phyloP scores from a whole-genome alignment of 225 moss, liverwort and hornwort genomes.

The Sphagnum tenellum region DNA sequence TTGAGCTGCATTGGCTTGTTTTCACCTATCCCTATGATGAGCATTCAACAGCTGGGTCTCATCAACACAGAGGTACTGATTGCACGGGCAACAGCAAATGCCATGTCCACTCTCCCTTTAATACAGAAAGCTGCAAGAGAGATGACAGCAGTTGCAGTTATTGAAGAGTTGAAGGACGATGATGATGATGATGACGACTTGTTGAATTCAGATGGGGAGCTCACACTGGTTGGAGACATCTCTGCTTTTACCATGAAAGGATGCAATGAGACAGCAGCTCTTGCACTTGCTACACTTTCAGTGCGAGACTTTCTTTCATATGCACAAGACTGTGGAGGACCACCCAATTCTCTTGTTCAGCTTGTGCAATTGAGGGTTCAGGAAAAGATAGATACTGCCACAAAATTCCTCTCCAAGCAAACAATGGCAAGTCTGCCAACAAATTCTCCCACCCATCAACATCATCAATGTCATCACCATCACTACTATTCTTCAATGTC shows the following conservation, averaged over 20 bases:
- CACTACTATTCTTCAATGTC: too few species aligned
- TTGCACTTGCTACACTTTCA: constrained; percentile 58
- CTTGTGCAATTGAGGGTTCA: constrained; percentile 22
- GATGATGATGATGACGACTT: neutral
- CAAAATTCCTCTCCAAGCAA: too few species aligned
- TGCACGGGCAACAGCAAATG: constrained; percentile 26
- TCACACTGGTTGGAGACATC: constrained; percentile 43
- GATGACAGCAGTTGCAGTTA: constrained; percentile 64
- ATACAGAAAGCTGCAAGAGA: constrained; percentile 38
- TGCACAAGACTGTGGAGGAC: constrained; percentile 25
- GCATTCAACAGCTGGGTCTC: constrained; percentile 45
- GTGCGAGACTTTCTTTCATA: constrained; percentile 42
- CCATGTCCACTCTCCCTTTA: constrained; percentile 23
- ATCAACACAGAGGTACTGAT: constrained; percentile 43
- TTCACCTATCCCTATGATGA: constrained; percentile 66
- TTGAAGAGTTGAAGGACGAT: constrained; percentile 9
- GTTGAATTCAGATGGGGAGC: neutral
- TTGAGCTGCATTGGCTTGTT: constrained; percentile 52
- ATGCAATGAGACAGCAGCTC: constrained; percentile 36
- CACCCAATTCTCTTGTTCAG: constrained; percentile 22
- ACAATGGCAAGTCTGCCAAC: neutral
- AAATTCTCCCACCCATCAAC: neutral
- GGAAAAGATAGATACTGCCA: constrained; percentile 5
- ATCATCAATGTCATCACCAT: too few species aligned
- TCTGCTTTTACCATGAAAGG: constrained; percentile 46